A percentile compares a stretch with the other conserved stretches of the same genome.
Conservation (phyloP, 441 rosid species). For the Erodium texanum region DNA sequence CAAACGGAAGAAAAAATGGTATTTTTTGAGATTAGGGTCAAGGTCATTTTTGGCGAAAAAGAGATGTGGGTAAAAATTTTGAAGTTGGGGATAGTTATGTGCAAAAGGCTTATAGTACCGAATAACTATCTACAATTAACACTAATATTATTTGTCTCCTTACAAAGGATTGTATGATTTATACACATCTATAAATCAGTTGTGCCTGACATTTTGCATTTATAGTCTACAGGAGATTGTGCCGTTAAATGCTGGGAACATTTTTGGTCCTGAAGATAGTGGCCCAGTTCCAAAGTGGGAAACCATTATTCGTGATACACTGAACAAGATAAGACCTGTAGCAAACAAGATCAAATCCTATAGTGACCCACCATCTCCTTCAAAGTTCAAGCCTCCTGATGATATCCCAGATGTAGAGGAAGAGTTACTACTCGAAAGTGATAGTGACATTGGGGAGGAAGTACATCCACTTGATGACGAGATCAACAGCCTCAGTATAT, state of each 20-base stretch:
- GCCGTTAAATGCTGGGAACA: constrained; percentile 86
- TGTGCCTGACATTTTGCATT: constrained; percentile 12
- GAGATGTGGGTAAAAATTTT: too few species aligned
- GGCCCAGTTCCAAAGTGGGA: constrained; percentile 80
- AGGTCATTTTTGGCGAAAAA: too few species aligned
- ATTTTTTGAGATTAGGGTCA: too few species aligned
- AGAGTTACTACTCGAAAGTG: constrained; percentile 62
- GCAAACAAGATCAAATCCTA: constrained; percentile 45
- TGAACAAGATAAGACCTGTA: constrained; percentile 49
- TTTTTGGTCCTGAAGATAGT: constrained; percentile 85
- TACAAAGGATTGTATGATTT: neutral
- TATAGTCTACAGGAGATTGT: constrained; percentile 87
- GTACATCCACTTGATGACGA: constrained; percentile 67
- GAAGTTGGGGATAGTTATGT: too few species aligned
- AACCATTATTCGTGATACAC: constrained; percentile 59
- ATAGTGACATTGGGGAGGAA: constrained; percentile 69
- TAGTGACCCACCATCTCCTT: constrained; percentile 93
- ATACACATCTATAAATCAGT: neutral
- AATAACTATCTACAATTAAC: too few species aligned
- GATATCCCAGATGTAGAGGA: constrained; percentile 62
- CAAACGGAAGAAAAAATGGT: too few species aligned
- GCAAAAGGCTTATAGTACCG: too few species aligned
- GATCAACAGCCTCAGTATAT: constrained; percentile 24
- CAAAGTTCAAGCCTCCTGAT: constrained; percentile 61
- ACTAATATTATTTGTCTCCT: too few species aligned